Evolutionary conservation across 116 monocot species (phyloP).

Genomic region (Thalassia testudinum): DNA sequence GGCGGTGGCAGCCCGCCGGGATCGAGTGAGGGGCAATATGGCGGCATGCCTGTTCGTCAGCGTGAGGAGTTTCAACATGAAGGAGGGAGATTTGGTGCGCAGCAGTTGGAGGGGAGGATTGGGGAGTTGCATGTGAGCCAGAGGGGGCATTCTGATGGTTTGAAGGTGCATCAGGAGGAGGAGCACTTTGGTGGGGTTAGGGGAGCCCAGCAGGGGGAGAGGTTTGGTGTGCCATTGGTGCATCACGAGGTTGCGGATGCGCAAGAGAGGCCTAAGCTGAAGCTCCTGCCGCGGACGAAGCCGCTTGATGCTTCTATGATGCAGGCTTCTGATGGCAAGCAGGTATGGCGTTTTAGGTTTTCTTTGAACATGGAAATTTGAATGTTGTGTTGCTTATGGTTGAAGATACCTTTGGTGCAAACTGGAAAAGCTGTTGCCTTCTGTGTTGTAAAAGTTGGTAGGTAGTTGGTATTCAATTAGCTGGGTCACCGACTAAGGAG

Average conservation of each 20-base stretch:
- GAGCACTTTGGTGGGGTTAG: background rate
- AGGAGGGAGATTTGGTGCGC: background rate
- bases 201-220: background rate
- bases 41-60: background rate
- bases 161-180: background rate
- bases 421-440: too few relatives aligned
- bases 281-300: slow-evolving; percentile 44
- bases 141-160: background rate
- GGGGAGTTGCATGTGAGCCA: background rate
- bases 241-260: slow-evolving; percentile 14
- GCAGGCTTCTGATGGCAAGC: too few relatives aligned
- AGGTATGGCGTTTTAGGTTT: too few relatives aligned
- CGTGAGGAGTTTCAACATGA: background rate
- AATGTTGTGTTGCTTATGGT: too few relatives aligned
- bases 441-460: too few relatives aligned
- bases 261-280: slow-evolving; percentile 53
- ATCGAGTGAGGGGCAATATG: slow-evolving; percentile 25
- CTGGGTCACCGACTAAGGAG: too few relatives aligned
- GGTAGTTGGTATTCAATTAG: too few relatives aligned
- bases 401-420: too few relatives aligned
- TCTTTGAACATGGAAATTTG: too few relatives aligned
- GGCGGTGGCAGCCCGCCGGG: slow-evolving; percentile 9
- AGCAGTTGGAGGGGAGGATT: background rate
- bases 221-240: slow-evolving; percentile 4
- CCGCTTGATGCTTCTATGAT: slow-evolving; percentile 23